These are phyloP conservation scores for Penicillium sp. DNA, from an alignment of 2,329 filamentous ascomycete genomes.

Conservation along the genomic window DNA sequence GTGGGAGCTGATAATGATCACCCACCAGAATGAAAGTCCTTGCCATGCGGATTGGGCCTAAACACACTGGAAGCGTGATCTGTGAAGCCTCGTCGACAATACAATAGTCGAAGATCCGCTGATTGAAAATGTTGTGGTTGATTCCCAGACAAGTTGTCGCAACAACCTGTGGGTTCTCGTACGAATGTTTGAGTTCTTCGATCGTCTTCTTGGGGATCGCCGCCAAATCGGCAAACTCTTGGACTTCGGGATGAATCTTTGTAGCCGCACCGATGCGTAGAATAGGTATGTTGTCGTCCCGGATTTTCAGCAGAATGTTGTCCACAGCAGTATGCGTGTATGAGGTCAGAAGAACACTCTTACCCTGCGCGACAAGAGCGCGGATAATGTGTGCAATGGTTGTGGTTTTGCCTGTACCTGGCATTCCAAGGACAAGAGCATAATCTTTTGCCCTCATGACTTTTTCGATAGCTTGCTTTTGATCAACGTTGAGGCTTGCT, in stretches of 20 bases:
- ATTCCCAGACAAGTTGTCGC: conserved; percentile 93
- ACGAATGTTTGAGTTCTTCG: conserved; percentile 75
- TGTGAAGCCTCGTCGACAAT: conserved; percentile 98
- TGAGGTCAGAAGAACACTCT: conserved; percentile 86
- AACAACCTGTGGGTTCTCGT: conserved; percentile 81
- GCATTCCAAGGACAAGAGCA: conserved; percentile 96
- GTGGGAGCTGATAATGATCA: conserved; percentile 92
- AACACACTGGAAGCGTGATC: conserved; percentile 89
- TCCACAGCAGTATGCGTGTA: conserved; percentile 98
- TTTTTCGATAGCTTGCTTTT: conserved; percentile 79
- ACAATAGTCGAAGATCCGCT: conserved; percentile 91
- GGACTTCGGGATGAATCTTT: conserved; percentile 84
- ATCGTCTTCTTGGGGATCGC: conserved; percentile 67
- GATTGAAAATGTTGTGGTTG: conserved; percentile 79
- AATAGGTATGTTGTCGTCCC: conserved; percentile 67
- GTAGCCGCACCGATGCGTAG: conserved; percentile 77
- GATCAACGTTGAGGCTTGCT: conserved; percentile 72
- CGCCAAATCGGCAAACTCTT: conserved; percentile 75
- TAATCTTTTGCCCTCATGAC: conserved; percentile 96
- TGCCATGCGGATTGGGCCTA: conserved; percentile 90
- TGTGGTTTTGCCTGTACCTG: conserved; percentile 95
- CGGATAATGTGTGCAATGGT: conserved; percentile 97
- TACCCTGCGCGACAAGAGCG: conserved; percentile 78
- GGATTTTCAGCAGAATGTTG: conserved; percentile 92
- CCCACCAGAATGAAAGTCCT: conserved; percentile 90